phyloP scores from a whole-genome alignment of 1,139 yeast genomes.

The Nakaseomyces nivariensis region DNA sequence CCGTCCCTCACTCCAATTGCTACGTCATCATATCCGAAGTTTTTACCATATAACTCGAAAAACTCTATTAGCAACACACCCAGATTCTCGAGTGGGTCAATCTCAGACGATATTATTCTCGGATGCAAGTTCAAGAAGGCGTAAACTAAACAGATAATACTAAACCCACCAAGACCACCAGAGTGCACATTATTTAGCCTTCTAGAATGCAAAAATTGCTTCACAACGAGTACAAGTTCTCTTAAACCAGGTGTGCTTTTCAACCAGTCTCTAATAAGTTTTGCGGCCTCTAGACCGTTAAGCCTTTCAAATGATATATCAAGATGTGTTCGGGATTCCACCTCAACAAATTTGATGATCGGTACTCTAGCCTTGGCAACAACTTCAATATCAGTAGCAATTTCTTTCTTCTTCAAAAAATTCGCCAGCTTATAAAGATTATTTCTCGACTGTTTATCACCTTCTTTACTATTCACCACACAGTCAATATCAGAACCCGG shows the following conservation, averaged over 20 bases:
- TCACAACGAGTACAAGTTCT: slow-evolving; percentile 73
- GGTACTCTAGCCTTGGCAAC: slow-evolving; percentile 93
- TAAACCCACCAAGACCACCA: slow-evolving; percentile 94
- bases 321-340: slow-evolving; percentile 59
- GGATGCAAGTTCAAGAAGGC: slow-evolving; percentile 81
- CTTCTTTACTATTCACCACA: slow-evolving; percentile 63
- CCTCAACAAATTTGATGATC: slow-evolving; percentile 84
- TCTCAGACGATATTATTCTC: slow-evolving; percentile 54
- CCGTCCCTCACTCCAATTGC: slow-evolving; percentile 52
- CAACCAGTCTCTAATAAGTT: slow-evolving; percentile 68
- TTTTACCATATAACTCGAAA: slow-evolving; percentile 88
- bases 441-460: slow-evolving; percentile 58
- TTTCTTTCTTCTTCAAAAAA: slow-evolving; percentile 47
- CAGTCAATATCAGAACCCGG: slow-evolving; percentile 97
- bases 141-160: slow-evolving; percentile 79
- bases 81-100: slow-evolving; percentile 62
- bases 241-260: slow-evolving; percentile 67
- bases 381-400: slow-evolving; percentile 73
- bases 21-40: slow-evolving; percentile 77
- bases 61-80: slow-evolving; percentile 88
- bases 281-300: slow-evolving; percentile 82
- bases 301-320: slow-evolving; percentile 87
- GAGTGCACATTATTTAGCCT: slow-evolving; percentile 83
- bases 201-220: slow-evolving; percentile 77
- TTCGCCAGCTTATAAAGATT: slow-evolving; percentile 69